These are phyloP conservation scores for Flaveria robusta DNA, from an alignment of 129 eudicot species.

Conservation along the genomic window DNA sequence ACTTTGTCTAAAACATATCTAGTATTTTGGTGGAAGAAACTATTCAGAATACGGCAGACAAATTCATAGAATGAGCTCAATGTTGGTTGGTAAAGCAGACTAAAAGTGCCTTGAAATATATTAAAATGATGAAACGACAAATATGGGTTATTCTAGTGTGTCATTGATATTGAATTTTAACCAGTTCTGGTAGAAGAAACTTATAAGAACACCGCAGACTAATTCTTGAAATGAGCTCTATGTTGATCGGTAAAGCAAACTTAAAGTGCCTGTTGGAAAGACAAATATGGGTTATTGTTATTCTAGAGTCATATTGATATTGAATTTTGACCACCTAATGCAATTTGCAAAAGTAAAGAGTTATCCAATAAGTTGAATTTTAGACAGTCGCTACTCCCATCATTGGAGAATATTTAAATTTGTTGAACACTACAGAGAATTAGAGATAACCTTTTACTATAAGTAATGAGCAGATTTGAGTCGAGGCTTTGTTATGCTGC, in stretches of 20 bases:
- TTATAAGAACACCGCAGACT: no score
- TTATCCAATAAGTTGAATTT: conserved; percentile 4
- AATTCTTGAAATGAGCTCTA: no score
- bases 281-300: no score
- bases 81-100: background rate
- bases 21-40: background rate
- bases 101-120: background rate
- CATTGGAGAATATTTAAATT: background rate
- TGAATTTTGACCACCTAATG: background rate
- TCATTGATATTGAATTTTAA: background rate
- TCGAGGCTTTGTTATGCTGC: background rate
- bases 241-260: no score
- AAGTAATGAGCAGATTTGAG: background rate
- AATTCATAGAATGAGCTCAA: background rate
- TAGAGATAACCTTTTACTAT: background rate
- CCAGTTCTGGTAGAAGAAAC: no score
- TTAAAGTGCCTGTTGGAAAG: no score
- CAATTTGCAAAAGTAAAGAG: background rate
- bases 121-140: background rate
- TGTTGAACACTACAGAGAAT: background rate
- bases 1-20: background rate
- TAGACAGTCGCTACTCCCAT: background rate
- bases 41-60: background rate
- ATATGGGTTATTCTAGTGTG: background rate
- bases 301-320: no score